phyloP scores from a whole-genome alignment of 192 early-diverging fungal species.

The Helicostylum pulchrum region DNA sequence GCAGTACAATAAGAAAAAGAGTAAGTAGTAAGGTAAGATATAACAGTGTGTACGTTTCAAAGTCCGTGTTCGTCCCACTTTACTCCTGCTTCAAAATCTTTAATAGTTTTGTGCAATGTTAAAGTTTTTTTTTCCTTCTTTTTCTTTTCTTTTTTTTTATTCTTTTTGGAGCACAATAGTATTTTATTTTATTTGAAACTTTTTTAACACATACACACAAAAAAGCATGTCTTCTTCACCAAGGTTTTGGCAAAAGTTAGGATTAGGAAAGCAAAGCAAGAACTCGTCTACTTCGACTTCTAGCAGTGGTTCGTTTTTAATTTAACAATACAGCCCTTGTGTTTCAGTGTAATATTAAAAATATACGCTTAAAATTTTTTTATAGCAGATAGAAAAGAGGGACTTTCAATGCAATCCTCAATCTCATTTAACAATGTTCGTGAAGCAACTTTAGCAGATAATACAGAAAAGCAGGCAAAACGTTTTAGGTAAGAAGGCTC shows the following conservation, averaged over 20 bases:
- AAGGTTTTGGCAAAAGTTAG: conserved; percentile 19
- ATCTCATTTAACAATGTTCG: no score
- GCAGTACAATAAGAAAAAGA: neutral
- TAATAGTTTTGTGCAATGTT: neutral
- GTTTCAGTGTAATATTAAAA: neutral
- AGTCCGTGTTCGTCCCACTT: neutral
- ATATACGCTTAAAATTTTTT: neutral
- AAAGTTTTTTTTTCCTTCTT: neutral
- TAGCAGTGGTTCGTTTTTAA: neutral
- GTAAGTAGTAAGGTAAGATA: no score
- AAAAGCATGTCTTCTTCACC: conserved; percentile 17
- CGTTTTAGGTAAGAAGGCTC: no score
- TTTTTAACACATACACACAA: no score
- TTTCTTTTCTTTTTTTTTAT: neutral
- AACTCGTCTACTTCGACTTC: neutral
- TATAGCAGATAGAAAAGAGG: neutral
- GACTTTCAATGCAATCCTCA: no score
- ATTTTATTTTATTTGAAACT: neutral
- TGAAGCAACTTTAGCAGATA: no score
- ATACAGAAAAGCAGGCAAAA: no score
- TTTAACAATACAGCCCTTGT: neutral
- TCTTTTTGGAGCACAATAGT: neutral
- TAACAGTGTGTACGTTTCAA: no score
- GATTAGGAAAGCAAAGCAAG: conserved; percentile 12
- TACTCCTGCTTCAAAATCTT: conserved; percentile 17